These are phyloP conservation scores for Corinectria fuckeliana DNA, from an alignment of 2,329 filamentous ascomycete species.

Conservation along the genomic window DNA sequence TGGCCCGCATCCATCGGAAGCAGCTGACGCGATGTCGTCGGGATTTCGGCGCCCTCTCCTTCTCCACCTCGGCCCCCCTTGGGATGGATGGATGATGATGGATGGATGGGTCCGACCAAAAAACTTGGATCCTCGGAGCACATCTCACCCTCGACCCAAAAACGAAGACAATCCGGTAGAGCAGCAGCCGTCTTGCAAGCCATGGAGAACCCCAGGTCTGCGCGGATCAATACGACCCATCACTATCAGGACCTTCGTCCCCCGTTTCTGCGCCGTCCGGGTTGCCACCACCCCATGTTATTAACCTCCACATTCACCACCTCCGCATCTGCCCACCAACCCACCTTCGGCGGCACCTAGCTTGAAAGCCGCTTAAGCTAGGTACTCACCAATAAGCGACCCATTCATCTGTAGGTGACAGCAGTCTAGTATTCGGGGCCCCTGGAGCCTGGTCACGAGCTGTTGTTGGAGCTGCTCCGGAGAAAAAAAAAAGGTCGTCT, in stretches of 20 bases:
- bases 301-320: slow-evolving; percentile 33
- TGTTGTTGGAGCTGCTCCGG: slow-evolving; percentile 27
- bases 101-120: background rate
- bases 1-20: slow-evolving; percentile 6
- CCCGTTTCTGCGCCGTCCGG: background rate
- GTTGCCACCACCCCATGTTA: slow-evolving; percentile 19
- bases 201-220: background rate
- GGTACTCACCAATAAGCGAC: slow-evolving; percentile 37
- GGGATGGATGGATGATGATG: background rate
- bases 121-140: background rate
- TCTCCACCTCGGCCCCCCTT: slow-evolving; percentile 18
- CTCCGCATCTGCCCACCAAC: slow-evolving; percentile 41
- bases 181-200: background rate
- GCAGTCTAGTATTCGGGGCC: slow-evolving; percentile 26
- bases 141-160: background rate
- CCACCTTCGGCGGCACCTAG: slow-evolving; percentile 41
- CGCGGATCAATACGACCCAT: background rate
- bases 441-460: slow-evolving; percentile 35
- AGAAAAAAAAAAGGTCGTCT: slow-evolving; percentile 29
- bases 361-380: slow-evolving; percentile 35
- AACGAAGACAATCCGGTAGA: no score
- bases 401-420: slow-evolving; percentile 35
- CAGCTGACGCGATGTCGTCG: slow-evolving; percentile 16
- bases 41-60: slow-evolving; percentile 17
- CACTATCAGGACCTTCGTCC: background rate